Base-by-base conservation (phyloP, 192 early-diverging fungal genomes). In the Phlyctochytrium arcticum region DNA sequence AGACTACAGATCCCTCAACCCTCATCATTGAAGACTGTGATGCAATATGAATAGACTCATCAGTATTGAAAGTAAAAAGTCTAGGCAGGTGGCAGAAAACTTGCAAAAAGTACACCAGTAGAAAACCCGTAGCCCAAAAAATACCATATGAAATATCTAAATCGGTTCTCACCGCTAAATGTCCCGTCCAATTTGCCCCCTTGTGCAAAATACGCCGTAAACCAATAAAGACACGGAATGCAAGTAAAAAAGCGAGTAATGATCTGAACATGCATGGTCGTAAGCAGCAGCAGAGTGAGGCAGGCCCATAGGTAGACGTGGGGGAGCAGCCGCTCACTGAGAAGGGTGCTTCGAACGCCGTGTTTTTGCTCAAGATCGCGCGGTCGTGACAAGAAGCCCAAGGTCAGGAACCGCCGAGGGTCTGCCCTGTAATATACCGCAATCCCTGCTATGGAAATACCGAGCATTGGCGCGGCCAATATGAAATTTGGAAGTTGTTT, bases 401-500 rank as follows among this genome's bases (percentile, higher is more conserved):
- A 68, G 0, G 85, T 77, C 4, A 85, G 21, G 34, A 87, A 77
- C 9, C 85, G 77, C 23, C 34, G 36, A 7, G 60, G 60, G 60
- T 93, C 84, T 56, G 75, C 61, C 21, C 53, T 48, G 7, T 66
- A 60, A 65, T 89, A 94, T 4, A 61, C 59, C 30, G 46, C 65
- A 32, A 96, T 73, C 0, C 88, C 90, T 31, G 64, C 66, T 0
- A 76, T 36, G n/a, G 87, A 87, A 6, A 93, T 73, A 0, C 61
- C 37, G 32, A 89, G 77, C 76, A 93, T 90, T 5, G 94, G 94
- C 19, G 80, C 68, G 0, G 92, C 92, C 24, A 97, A 75, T 12
- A 90, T 62, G 78, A 97, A 97, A 75, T 95, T 95, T 5, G 92
- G 92, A n/a, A 93, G 76, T 69, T 97, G 90, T 54, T 87, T 80